phyloP scores from a whole-genome alignment of 176 grass and related monocot genomes.

The Oryza officinalis region DNA sequence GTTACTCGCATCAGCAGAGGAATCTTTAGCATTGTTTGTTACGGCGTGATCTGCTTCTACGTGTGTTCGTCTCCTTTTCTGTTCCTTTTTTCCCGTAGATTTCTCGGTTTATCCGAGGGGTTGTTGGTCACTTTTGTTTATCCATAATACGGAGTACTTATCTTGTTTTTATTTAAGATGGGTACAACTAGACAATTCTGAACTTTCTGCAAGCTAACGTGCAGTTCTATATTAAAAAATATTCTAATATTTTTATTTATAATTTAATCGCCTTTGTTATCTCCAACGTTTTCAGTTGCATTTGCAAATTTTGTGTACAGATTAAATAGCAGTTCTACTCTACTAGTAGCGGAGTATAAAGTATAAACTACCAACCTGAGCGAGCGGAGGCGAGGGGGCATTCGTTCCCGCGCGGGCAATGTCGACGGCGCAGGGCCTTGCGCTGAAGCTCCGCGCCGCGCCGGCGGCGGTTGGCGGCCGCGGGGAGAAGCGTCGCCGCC shows the following conservation, averaged over 20 bases:
- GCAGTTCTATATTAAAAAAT: background rate
- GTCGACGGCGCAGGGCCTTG: slow-evolving; percentile 42
- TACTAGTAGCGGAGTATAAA: background rate
- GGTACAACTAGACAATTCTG: background rate
- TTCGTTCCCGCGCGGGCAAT: slow-evolving; percentile 23
- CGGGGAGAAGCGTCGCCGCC: background rate
- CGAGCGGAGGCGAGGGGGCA: background rate
- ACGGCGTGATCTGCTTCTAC: background rate
- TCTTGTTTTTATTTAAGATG: background rate
- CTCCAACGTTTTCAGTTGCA: background rate
- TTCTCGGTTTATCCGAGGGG: background rate
- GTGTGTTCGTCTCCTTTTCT: background rate
- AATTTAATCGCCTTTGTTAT: background rate
- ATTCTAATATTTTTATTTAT: background rate
- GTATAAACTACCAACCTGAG: background rate
- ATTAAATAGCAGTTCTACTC: background rate
- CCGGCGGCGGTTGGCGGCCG: slow-evolving; percentile 15
- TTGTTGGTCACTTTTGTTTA: background rate
- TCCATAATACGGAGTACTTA: background rate
- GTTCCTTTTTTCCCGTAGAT: background rate
- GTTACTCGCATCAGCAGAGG: background rate
- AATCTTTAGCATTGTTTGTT: background rate
- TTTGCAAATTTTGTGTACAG: background rate
- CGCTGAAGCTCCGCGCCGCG: slow-evolving; percentile 37
- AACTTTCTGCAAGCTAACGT: slow-evolving; percentile 23